Evolutionary conservation across 164 flowering plant species (phyloP), one percentile per base, ranked within the genome.

Genomic region (Buxus sempervirens): DNA sequence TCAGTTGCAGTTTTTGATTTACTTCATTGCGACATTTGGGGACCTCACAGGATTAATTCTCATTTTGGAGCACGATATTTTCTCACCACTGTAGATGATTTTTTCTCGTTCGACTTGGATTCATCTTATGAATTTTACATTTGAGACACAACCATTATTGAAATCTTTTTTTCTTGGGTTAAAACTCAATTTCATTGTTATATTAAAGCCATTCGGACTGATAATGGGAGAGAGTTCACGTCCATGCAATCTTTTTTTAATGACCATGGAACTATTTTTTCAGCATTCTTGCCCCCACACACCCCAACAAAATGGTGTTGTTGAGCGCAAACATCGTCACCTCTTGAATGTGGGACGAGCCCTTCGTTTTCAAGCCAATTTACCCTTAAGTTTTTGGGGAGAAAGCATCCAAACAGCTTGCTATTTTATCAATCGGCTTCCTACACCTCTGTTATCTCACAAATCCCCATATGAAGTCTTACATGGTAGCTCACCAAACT

Each of bases 401-500:
- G 51, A 24, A 24, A 21, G 42, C 14, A 16, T 65, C 9, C 21
- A 49, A 15, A 53, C 42, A 6, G 45, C 58, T 10, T 16, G 38
- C 4, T 18, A 65, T 28, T 15, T 65, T 1, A 65, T 65, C 19
- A 65, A 65, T 18, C 27, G 38, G 38, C 53, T 66, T 45, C 51
- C 51, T 1, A 24, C 69, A 1, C 27, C 38, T 5, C 10, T 60
- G 15, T 27, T 69, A 25, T 16, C 60, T 12, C 4, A 28, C 22
- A 51, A 61, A 61, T 45, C 20, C 9, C 72, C 72, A 19, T 51
- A 49, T 69, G 65, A 60, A 23, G 51, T 60, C 19, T 24, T 69
- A 19, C 27, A 24, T 61, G 16, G 20, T 5, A 23, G 14, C 14
- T 20, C n/a, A 42, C 70, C 70, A 12, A 14, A 20, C 18, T 60